Base-by-base conservation (phyloP, 2,329 filamentous ascomycete genomes). In the Alternaria postmessia region DNA sequence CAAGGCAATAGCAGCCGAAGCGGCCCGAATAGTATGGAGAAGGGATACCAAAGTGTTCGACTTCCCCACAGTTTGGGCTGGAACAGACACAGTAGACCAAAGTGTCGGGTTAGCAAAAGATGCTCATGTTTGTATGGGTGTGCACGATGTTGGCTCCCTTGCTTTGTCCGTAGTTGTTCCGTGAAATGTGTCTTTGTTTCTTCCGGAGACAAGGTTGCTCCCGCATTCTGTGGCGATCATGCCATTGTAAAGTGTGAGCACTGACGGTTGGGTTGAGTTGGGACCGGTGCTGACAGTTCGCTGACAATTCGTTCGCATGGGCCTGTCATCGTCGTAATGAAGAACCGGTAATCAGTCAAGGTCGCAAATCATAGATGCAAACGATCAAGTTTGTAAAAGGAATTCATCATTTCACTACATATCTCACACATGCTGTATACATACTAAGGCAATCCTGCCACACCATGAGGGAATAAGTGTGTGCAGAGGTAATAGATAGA, bases 331-430 rank as follows among this genome's bases (percentile, higher is more conserved):
- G 12, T 34, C 22, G 34, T 20, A 30, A 44, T 32, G 20, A 26
- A n/a, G 39, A 39, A 22, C 14, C 39, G 39, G 16, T 36, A 14
- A 49, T 49, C 16, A 24, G 32, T 14, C 11, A 18, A 34, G 20
- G 6, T 24, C 32, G 18, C 24, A 18, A 34, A 14, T 32, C 4
- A 34, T 18, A 20, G 20, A 20, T 4, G n/a, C 12, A 20, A 16
- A 44, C 8, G 22, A 34, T 53, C 20, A 18, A 20, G 20, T 43
- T 32, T 16, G 14, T 12, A 53, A 53, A 44, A 43, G 28, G n/a
- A 53, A 34, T 59, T 57, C 57, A 59, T 65, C 57, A 65, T 63
- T 63, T 63, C 57, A 65, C 62, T 65, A 65, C 57, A 57, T 65
- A 62, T 64, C 56, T 43, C 56, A 53, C 59, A 60, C 51, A 60